Conservation (phyloP, 169 alveolate species). For the Plasmodium gallinaceum region DNA sequence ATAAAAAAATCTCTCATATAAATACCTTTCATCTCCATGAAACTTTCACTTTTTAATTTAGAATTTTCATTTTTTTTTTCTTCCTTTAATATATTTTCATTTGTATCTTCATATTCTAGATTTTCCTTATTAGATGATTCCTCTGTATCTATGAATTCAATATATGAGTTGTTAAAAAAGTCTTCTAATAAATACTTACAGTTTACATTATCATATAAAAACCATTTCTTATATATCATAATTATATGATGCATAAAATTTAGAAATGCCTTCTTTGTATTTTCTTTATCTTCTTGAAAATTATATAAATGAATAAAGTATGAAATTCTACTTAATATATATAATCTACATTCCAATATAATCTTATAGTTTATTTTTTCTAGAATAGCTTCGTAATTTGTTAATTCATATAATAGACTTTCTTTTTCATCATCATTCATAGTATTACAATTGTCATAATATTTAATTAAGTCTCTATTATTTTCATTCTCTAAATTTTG, state of each 20-base stretch:
- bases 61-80: background rate
- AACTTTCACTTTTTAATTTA: background rate
- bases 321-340: constrained; percentile 53
- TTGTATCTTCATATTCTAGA: background rate
- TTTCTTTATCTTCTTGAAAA: constrained; percentile 26
- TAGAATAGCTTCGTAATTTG: constrained; percentile 28
- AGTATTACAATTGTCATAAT: constrained; percentile 6
- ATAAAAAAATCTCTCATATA: constrained; percentile 50
- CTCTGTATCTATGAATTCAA: constrained; percentile 15
- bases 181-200: constrained; percentile 54
- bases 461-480: background rate
- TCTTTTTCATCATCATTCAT: constrained; percentile 42
- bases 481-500: background rate
- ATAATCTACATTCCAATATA: constrained; percentile 59
- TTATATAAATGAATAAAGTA: constrained; percentile 41
- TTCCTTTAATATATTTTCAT: constrained; percentile 16
- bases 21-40: constrained; percentile 17
- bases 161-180: constrained; percentile 48
- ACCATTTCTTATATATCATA: constrained; percentile 58
- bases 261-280: constrained; percentile 54
- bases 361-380: constrained; percentile 42
- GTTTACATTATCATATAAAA: constrained; percentile 28
- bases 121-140: background rate
- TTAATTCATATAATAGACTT: constrained; percentile 15
- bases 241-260: constrained; percentile 71